Percentiles rank a stretch among this genome's conserved stretches.
These are phyloP conservation scores for Plasmopara muralis DNA, from an alignment of 352 stramenopile species.

Conservation along the genomic window DNA sequence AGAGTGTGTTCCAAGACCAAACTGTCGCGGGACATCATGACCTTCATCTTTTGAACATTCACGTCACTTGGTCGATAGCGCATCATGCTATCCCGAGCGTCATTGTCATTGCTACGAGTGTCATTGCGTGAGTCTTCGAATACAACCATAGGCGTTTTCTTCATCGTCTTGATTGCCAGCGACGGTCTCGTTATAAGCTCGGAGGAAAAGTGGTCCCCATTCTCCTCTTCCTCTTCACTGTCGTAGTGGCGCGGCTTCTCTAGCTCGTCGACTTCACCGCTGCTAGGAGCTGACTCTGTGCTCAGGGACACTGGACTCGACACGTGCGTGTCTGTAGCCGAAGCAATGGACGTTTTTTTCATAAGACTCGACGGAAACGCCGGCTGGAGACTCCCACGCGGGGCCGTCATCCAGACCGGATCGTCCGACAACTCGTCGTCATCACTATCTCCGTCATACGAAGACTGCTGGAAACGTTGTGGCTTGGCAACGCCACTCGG, in stretches of 20 bases:
- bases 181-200: slow-evolving; percentile 16
- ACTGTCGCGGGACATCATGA: slow-evolving; percentile 47
- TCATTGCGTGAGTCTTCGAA: slow-evolving; percentile 11
- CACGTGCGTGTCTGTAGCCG: slow-evolving; percentile 24
- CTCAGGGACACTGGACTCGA: slow-evolving; percentile 23
- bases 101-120: slow-evolving; percentile 15
- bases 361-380: slow-evolving; percentile 47
- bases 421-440: slow-evolving; percentile 66
- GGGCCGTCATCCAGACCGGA: slow-evolving; percentile 61
- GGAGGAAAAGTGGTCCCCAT: slow-evolving; percentile 24
- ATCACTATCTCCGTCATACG: slow-evolving; percentile 30
- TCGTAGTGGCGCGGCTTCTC: slow-evolving; percentile 11
- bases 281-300: slow-evolving; percentile 18
- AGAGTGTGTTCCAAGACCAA: slow-evolving; percentile 34
- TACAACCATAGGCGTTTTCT: slow-evolving; percentile 18
- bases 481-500: slow-evolving; percentile 22
- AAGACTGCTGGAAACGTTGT: slow-evolving; percentile 19
- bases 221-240: slow-evolving; percentile 24
- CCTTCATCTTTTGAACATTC: slow-evolving; percentile 35
- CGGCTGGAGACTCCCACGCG: slow-evolving; percentile 48
- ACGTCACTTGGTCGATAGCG: slow-evolving; percentile 64
- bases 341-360: slow-evolving; percentile 47
- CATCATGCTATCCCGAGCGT: slow-evolving; percentile 60
- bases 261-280: slow-evolving; percentile 29
- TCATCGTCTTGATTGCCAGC: slow-evolving; percentile 26